Evolutionary conservation across 2,329 filamentous ascomycete genomes (phyloP).

Genomic region (Coniochaeta sp.): DNA sequence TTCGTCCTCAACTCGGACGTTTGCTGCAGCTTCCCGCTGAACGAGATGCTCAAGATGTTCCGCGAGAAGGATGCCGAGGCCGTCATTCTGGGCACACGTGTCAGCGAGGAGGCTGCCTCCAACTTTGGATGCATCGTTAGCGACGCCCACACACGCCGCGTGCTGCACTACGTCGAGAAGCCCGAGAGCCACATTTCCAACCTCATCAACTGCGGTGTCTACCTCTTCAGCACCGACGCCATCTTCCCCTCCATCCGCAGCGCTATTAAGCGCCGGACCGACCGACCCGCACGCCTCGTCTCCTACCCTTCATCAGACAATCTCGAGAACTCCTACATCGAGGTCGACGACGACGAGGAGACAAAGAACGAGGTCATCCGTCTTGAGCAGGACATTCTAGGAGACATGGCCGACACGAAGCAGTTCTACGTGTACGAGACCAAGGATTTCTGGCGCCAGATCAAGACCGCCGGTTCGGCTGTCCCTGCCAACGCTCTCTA

Average conservation of each 20-base stretch:
- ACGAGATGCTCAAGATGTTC: slow-evolving; percentile 91
- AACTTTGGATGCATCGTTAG: slow-evolving; percentile 99
- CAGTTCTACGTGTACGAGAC: slow-evolving; percentile 98
- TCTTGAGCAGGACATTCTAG: slow-evolving; percentile 93
- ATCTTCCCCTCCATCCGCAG: slow-evolving; percentile 94
- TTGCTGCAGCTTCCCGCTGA: slow-evolving; percentile 95
- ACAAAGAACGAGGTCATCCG: slow-evolving; percentile 82
- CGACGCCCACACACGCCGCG: slow-evolving; percentile 86
- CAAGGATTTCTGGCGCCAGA: slow-evolving; percentile 99
- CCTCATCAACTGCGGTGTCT: slow-evolving; percentile 98
- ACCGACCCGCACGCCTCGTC: slow-evolving; percentile 73
- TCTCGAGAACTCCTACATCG: slow-evolving; percentile 60
- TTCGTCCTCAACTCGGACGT: slow-evolving; percentile 98
- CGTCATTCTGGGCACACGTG: slow-evolving; percentile 87
- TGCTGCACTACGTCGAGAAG: slow-evolving; percentile 98
- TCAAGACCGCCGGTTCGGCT: slow-evolving; percentile 96
- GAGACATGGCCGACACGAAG: slow-evolving; percentile 92
- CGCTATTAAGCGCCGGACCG: slow-evolving; percentile 91
- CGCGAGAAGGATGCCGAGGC: slow-evolving; percentile 95
- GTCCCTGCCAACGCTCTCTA: slow-evolving; percentile 96
- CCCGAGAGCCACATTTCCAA: slow-evolving; percentile 96
- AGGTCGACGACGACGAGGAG: slow-evolving; percentile 56
- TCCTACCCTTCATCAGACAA: slow-evolving; percentile 97
- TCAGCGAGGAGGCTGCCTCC: slow-evolving; percentile 81
- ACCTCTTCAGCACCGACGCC: slow-evolving; percentile 90